Evolutionary conservation across 495 filamentous ascomycete genomes (phyloP), one percentile per base, ranked within the genome.

Genomic region (Glonium stellatum): DNA sequence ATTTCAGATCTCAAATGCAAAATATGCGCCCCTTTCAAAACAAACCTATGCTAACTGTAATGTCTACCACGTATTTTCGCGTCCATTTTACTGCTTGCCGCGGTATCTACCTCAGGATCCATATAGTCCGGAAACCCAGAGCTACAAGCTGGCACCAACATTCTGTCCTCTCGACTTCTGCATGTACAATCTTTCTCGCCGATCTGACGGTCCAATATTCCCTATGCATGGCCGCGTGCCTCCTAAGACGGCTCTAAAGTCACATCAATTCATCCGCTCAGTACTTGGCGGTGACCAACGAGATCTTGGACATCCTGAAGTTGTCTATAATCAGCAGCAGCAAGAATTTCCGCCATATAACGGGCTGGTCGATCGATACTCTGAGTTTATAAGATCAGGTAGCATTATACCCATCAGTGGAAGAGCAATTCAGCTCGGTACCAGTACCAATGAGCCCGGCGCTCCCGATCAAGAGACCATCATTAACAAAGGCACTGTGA

Each of bases 161-260:
- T 92, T 95, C 60, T 66, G 90, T 0, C 90, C 90, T 0, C 67
- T 89, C n/a, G 91, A 96, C 69, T 71, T 93, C 23, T 73, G 77
- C 23, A 80, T 92, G 27, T 91, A 89, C 67, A 87, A 95, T 60
- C 71, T 89, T 6, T 70, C 75, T 18, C 80, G 82, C 39, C 78
- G 87, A 23, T 80, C 82, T 19, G 60, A 57, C 0, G 78, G 77
- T 9, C 75, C 75, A n/a, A 69, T 89, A n/a, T 70, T 73, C 19
- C 83, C 87, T 49, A 73, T 70, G 0, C 76, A 83, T 31, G 87
- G 85, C 0, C 79, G 82, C 27, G 77, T 88, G 36, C 70, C 79
- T 0, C 59, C 75, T 8, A 82, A 87, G 9, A 75, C 77, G 19
- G 78, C 82, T 15, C 73, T 69, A 22, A 69, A 71, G 21, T 70